Base-by-base conservation (phyloP, 306 rosid genomes). In the Fagus crenata region DNA sequence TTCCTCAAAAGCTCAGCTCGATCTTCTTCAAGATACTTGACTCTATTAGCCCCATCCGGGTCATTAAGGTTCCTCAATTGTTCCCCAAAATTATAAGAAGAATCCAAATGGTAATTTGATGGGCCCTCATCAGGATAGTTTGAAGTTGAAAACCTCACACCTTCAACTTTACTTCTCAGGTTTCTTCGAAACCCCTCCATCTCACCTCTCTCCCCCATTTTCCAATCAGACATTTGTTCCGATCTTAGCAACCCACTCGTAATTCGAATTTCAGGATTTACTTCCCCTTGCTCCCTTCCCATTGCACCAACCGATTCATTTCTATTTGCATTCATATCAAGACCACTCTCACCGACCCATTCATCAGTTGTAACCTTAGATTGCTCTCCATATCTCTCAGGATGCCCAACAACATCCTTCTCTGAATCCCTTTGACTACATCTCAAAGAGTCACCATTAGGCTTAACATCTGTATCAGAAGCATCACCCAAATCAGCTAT, bases 1-100 rank as follows among this genome's bases (percentile, higher is more conserved):
- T 96, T 96, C 85, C 91, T 91, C 43, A 96, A 89, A 81, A 96
- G 96, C 77, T 89, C 97, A 1, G 93, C 97, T 49, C 98, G 86
- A 73, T 90, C 96, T 82, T 89, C 93, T 81, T 96, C 98, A 9
- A 88, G 93, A 81, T 81, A 81, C 84, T 80, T 90, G 72, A 85
- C 92, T 64, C 82, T 81, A 58, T 72, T 85, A 71, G 78, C 54
- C 46, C 88, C 96, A 74, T 86, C 86, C 39, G 78, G 76, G 46
- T 80, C 93, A 73, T 76, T 64, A 60, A 68, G 81, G 65, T 81
- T 87, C 77, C 86, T 85, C 86, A 81, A 71, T 51, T 78, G 86
- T 51, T 89, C 90, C 46, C 87, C 89, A n/a, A 81, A 75, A 64
- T 84, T 84, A 71, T 75, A 59, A 49, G 92, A 35, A 78, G 83